These are phyloP conservation scores for Nematocida major DNA, from an alignment of 371 early-diverging fungal species.

Conservation along the genomic window DNA sequence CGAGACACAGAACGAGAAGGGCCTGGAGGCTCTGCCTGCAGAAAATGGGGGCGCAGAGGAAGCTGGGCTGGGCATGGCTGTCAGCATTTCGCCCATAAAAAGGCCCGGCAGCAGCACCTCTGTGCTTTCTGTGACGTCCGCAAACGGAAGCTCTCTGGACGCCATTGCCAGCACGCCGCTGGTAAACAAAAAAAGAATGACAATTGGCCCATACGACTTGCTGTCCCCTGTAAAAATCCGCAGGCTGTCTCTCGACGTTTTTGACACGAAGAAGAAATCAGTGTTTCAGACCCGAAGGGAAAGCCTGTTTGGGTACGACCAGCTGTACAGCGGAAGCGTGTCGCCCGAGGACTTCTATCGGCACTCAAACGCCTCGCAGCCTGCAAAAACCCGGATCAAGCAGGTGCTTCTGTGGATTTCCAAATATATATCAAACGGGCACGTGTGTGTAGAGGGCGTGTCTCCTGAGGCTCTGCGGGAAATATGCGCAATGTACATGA, in stretches of 20 bases:
- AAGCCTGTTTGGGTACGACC: slow-evolving; percentile 43
- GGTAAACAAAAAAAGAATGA: slow-evolving; percentile 8
- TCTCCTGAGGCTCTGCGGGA: background rate
- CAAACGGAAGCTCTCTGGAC: background rate
- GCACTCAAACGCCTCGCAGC: slow-evolving; percentile 31
- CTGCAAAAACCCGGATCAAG: slow-evolving; percentile 13
- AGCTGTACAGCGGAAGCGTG: slow-evolving; percentile 23
- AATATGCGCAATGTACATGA: slow-evolving; percentile 30
- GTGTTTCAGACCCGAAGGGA: slow-evolving; percentile 24
- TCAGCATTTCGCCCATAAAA: background rate
- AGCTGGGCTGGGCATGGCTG: background rate
- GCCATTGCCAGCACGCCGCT: background rate
- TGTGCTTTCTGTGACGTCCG: background rate
- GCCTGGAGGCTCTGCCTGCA: background rate
- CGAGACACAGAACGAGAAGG: background rate
- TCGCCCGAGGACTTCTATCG: slow-evolving; percentile 37
- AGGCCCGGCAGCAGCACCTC: background rate
- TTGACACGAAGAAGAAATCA: slow-evolving; percentile 11
- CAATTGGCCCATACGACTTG: background rate
- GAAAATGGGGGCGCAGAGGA: background rate
- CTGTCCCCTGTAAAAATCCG: slow-evolving; percentile 21
- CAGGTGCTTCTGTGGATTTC: slow-evolving; percentile 43
- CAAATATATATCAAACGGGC: slow-evolving; percentile 26
- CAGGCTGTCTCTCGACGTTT: slow-evolving; percentile 24
- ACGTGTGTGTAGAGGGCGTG: slow-evolving; percentile 16